A percentile compares a stretch with the other conserved stretches of the same genome.
These are phyloP conservation scores for Paraphysoderma sedebokerense DNA, from an alignment of 371 early-diverging fungal species.

Conservation along the genomic window DNA sequence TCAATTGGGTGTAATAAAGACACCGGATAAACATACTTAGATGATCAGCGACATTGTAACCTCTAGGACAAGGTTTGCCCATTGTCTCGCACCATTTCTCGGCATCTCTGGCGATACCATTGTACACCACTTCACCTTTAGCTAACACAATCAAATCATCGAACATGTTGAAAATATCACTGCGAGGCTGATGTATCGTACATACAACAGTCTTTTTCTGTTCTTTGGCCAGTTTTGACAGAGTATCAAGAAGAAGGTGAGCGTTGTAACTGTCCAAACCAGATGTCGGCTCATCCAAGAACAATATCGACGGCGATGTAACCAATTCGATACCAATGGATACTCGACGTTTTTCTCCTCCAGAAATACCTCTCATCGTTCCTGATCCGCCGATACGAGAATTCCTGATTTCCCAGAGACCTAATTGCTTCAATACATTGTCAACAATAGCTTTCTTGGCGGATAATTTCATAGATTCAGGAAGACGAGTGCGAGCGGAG, in stretches of 20 bases:
- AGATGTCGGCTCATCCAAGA: background rate
- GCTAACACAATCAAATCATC: constrained; percentile 32
- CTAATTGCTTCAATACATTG: constrained; percentile 4
- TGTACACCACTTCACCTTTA: constrained; percentile 18
- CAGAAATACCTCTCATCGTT: constrained; percentile 21
- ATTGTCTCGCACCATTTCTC: constrained; percentile 14
- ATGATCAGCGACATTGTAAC: constrained; percentile 43
- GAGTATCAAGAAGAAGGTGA: background rate
- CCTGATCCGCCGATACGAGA: constrained; percentile 1
- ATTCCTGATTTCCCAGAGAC: background rate
- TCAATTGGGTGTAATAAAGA: too few species aligned
- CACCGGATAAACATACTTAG: constrained; percentile 4
- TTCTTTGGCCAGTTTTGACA: background rate
- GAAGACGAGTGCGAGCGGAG: constrained; percentile 15
- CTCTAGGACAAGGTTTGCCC: constrained; percentile 30
- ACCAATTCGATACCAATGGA: constrained; percentile 34
- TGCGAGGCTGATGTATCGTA: constrained; percentile 42
- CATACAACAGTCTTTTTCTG: background rate
- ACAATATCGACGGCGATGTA: background rate
- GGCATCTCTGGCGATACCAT: constrained; percentile 19
- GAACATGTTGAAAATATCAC: constrained; percentile 24
- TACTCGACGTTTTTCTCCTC: constrained; percentile 46
- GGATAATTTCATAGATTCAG: constrained; percentile 5
- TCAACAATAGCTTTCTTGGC: constrained; percentile 8
- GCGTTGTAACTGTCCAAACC: background rate